Conservation (phyloP, 352 stramenopile genomes). For the Phytophthora agathidicida region DNA sequence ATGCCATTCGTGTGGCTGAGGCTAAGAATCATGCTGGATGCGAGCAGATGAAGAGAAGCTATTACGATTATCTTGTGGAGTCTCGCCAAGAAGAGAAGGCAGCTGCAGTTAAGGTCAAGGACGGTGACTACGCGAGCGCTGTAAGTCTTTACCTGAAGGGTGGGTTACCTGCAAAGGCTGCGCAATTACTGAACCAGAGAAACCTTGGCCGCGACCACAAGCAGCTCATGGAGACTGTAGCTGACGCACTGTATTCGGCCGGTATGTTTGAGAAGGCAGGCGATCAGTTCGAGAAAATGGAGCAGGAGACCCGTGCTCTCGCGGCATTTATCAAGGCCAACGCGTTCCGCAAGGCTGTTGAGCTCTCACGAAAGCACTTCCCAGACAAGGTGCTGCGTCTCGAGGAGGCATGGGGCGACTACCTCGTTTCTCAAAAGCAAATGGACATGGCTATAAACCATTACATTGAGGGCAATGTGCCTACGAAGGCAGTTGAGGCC, state of each 20-base stretch:
- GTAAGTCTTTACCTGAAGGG: constrained; percentile 95
- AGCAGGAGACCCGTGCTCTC: constrained; percentile 89
- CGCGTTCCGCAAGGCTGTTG: constrained; percentile 92
- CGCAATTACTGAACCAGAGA: constrained; percentile 85
- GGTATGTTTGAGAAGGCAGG: constrained; percentile 94
- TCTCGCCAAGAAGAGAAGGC: constrained; percentile 94
- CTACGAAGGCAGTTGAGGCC: constrained; percentile 92
- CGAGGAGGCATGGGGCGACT: constrained; percentile 94
- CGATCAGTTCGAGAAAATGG: constrained; percentile 94
- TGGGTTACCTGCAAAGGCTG: constrained; percentile 91
- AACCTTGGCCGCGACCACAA: constrained; percentile 89
- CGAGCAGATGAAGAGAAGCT: constrained; percentile 91
- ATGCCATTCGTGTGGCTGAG: constrained; percentile 93
- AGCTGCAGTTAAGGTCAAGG: constrained; percentile 90
- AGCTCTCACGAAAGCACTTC: constrained; percentile 92
- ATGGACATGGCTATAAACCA: constrained; percentile 97
- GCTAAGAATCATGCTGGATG: constrained; percentile 73
- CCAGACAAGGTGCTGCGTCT: constrained; percentile 91
- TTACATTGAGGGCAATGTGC: constrained; percentile 95
- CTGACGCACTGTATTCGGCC: constrained; percentile 85
- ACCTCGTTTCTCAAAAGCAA: constrained; percentile 92
- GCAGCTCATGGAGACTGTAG: constrained; percentile 91
- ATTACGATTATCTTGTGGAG: constrained; percentile 94
- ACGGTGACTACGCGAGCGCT: constrained; percentile 89
- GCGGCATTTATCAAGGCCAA: constrained; percentile 94